Conservation (phyloP, 2,329 filamentous ascomycete genomes). For the Tolypocladium amazonense region DNA sequence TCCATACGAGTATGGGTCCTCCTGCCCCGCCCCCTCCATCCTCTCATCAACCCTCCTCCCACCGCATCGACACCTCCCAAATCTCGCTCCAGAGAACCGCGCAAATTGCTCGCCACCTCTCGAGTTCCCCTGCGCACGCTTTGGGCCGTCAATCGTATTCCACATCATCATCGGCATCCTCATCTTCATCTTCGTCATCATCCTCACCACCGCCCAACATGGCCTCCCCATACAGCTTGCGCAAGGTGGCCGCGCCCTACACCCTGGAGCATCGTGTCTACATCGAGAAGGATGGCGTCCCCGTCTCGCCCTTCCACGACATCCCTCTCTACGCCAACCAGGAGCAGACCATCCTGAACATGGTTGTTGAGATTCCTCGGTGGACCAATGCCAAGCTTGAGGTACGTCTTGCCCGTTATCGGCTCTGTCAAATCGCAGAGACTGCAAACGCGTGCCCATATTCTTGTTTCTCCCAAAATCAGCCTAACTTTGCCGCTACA, state of each 20-base stretch:
- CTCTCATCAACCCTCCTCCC: constrained; percentile 7
- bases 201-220: constrained; percentile 26
- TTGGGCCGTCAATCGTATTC: not conserved
- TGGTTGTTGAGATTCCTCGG: constrained; percentile 98
- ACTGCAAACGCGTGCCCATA: not conserved
- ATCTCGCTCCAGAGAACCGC: constrained; percentile 40
- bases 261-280: constrained; percentile 96
- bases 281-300: constrained; percentile 93
- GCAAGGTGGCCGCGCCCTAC: constrained; percentile 83
- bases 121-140: constrained; percentile 10
- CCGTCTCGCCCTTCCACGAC: constrained; percentile 95
- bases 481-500: not conserved
- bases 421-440: not conserved
- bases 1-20: constrained; percentile 15
- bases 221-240: constrained; percentile 59
- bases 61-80: constrained; percentile 16
- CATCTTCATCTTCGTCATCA: constrained; percentile 8
- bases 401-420: constrained; percentile 41
- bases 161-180: constrained; percentile 6
- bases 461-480: not conserved
- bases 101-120: constrained; percentile 46
- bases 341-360: constrained; percentile 94
- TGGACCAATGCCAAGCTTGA: constrained; percentile 99
- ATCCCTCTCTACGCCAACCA: constrained; percentile 96
- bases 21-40: constrained; percentile 29